Conservation (phyloP, 495 filamentous ascomycete species). For the Penicillium verhagenii region DNA sequence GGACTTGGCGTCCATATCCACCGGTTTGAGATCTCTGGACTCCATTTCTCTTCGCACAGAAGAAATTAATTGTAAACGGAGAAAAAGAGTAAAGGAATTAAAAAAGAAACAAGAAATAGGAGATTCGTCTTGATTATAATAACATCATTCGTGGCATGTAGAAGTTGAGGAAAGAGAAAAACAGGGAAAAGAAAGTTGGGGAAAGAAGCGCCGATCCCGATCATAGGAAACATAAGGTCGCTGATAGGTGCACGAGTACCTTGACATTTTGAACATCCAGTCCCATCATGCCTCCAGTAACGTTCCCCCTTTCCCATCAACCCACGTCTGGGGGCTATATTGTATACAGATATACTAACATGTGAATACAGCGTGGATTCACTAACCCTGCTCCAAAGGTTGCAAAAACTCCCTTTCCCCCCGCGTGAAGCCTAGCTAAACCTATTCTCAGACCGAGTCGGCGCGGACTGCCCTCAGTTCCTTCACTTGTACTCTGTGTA, state of each 20-base stretch:
- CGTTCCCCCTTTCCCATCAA: background rate
- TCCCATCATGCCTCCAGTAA: slow-evolving; percentile 17
- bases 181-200: slow-evolving; percentile 18
- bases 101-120: slow-evolving; percentile 5
- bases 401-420: background rate
- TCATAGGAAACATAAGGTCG: background rate
- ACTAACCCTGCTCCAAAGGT: slow-evolving; percentile 55
- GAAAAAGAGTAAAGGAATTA: background rate
- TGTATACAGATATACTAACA: background rate
- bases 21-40: slow-evolving; percentile 14
- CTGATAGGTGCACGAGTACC: slow-evolving; percentile 1
- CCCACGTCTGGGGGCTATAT: too few relatives aligned
- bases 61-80: background rate
- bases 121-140: slow-evolving; percentile 7
- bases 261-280: background rate
- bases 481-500: slow-evolving; percentile 73
- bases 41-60: background rate
- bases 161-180: slow-evolving; percentile 4
- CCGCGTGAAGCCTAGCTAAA: background rate
- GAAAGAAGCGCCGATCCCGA: slow-evolving; percentile 6
- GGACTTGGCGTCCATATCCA: slow-evolving; percentile 42
- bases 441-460: slow-evolving; percentile 68
- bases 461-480: slow-evolving; percentile 84
- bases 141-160: slow-evolving; percentile 13
- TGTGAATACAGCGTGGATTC: slow-evolving; percentile 36